Base-by-base conservation (phyloP, 352 stramenopile genomes). In the Phytophthora citrophthora region DNA sequence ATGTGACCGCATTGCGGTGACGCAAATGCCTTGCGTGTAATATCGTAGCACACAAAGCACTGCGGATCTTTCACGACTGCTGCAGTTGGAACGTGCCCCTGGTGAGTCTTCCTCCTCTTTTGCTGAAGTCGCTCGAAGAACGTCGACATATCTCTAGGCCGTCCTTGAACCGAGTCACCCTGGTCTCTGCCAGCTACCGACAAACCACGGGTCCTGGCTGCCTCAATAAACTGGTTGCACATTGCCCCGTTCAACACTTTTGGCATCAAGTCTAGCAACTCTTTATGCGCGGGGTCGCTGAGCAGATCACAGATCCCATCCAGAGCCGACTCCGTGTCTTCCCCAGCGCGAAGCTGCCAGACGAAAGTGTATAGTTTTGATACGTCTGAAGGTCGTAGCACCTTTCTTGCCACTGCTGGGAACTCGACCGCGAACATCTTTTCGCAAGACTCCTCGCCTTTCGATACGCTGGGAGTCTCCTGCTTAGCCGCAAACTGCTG, bases 31-130 rank as follows among this genome's bases (percentile, higher is more conserved):
- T 92, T 93, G 4, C 68, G 79, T 0, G 81, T 79, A 29, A 95
- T 88, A 39, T 95, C 86, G 57, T 91, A 94, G 66, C 88, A 95
- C 23, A 95, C 87, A 32, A 88, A 78, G 45, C 88, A 95, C 66
- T 95, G 88, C 3, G 88, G 88, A 27, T 94, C 77, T 44, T 91
- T 78, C 13, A 95, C 74, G 9, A 91, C 59, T 13, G 81, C 77
- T 32, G 70, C 85, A 15, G 76, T 77, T 1, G 65, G 61, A 18
- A 71, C 46, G 13, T 74, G 61, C 0, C 52, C 44, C 10, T 78
- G 59, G 11, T 80, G 55, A 18, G 79, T 86, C 41, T 81, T 83
- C 27, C 77, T 79, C 34, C 78, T 82, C 43, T 86, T 84, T 34
- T 90, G 80, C 50, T 93, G 72, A 51, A 94, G 79, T 20, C 74